Evolutionary conservation across 2,329 filamentous ascomycete species (phyloP), one percentile per base, ranked within the genome.

Genomic region (Venturiaceae sp.): DNA sequence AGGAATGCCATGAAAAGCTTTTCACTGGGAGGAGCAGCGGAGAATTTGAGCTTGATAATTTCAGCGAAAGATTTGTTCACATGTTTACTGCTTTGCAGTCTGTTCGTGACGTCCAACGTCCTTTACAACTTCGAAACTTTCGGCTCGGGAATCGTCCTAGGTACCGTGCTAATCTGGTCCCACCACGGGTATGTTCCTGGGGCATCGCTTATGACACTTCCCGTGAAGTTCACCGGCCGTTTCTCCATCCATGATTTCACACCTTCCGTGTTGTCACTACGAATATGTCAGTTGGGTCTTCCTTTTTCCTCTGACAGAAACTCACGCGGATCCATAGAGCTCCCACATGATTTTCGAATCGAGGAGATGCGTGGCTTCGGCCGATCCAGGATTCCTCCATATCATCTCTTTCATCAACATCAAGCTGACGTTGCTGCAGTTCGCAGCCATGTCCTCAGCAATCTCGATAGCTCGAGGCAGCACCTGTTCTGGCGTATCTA

Each of bases 321-420:
- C 55, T 57, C 37, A 57, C 73, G 62, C 61, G 61, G 71, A 80
- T 11, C 72, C 73, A 69, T 84, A 84, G 59, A 87, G 60, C 63
- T 85, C 82, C 65, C 79, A 80, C 58, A 87, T 75, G 16, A 88
- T 69, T 61, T 75, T 78, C 63, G 80, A 84, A 71, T 91, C 87
- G 30, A 91, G 72, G 62, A 90, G 69, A 74, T 90, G 86, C 57
- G 86, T 82, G 54, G 78, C 85, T 72, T 92, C 88, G 0, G 86
- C 80, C 21, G 78, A 82, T n/a, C 72, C 75, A 0, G 77, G 75
- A 33, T 78, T 77, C 32, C 82, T 73, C 64, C 80, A 89, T 74
- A 91, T 84, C 74, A 92, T 70, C 65, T 90, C 87, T 66, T 82
- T 81, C 80, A 88, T 90, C 59, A 90, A 66, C 63, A 81, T 78